Conservation (phyloP, 345 rosid genomes). For the Salix suchowensis region DNA sequence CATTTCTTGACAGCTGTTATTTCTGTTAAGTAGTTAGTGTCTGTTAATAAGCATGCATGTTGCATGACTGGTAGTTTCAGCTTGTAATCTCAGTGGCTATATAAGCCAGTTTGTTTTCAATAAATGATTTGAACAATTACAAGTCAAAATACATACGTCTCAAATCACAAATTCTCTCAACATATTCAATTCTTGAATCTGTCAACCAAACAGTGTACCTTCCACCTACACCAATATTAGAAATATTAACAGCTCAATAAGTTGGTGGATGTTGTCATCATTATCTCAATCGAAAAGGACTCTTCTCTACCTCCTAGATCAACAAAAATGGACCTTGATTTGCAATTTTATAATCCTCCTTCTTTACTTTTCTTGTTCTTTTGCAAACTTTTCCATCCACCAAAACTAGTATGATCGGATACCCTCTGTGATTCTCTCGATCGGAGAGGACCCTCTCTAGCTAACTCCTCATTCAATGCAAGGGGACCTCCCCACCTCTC, state of each 20-base stretch:
- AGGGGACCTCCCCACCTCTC: slow-evolving; percentile 5
- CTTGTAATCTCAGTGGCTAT: no score
- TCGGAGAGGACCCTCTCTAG: background rate
- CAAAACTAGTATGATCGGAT: background rate
- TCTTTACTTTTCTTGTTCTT: background rate
- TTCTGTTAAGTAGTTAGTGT: no score
- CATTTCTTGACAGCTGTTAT: no score
- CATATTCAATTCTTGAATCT: no score
- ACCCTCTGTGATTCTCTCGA: background rate
- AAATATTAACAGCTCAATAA: slow-evolving; percentile 6
- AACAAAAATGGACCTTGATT: background rate
- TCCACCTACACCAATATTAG: background rate
- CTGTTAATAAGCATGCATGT: no score
- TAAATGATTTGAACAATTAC: no score
- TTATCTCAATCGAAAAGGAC: slow-evolving; percentile 10
- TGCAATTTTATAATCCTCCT: background rate
- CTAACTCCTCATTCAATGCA: slow-evolving; percentile 11
- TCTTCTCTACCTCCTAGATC: slow-evolving; percentile 12
- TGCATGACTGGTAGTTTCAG: no score
- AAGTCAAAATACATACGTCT: no score
- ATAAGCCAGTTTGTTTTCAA: no score
- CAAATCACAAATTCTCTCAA: no score
- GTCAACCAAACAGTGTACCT: background rate
- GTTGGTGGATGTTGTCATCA: slow-evolving; percentile 5
- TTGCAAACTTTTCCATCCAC: background rate